phyloP scores from a whole-genome alignment of 345 rosid species.

The Luvunga scandens region DNA sequence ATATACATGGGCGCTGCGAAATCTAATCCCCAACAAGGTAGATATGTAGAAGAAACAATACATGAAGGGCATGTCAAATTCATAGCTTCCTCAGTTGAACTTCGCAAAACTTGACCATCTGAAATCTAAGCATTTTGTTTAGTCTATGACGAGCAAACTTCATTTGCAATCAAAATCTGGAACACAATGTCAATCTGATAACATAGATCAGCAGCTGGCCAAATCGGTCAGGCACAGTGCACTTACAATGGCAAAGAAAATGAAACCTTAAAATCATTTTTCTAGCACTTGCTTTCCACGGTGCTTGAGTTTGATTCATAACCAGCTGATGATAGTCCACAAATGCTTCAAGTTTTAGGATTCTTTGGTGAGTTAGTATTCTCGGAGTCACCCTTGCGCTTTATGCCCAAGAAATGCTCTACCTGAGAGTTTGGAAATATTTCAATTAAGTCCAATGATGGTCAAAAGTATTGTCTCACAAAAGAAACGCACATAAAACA shows the following conservation, averaged over 20 bases:
- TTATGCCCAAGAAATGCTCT: conserved; percentile 93
- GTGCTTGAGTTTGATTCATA: not conserved
- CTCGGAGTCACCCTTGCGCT: conserved; percentile 64
- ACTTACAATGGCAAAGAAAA: not conserved
- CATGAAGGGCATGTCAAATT: not conserved
- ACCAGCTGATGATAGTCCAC: not conserved
- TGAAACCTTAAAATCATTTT: not conserved
- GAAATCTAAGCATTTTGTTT: not conserved
- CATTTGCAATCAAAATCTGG: not conserved
- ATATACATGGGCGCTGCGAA: not conserved
- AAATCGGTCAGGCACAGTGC: not conserved
- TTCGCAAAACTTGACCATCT: too few species aligned
- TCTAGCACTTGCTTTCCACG: not conserved
- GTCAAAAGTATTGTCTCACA: not conserved
- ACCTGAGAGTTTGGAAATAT: conserved; percentile 42
- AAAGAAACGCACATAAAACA: not conserved
- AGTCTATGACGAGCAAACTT: not conserved
- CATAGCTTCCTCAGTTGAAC: too few species aligned
- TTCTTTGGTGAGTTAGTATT: conserved; percentile 47
- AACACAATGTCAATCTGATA: not conserved
- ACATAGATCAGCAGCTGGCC: not conserved
- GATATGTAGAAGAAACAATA: not conserved
- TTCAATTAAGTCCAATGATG: not conserved
- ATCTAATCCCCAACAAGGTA: not conserved
- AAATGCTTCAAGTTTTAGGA: conserved; percentile 45